Evolutionary conservation across 2,329 filamentous ascomycete genomes (phyloP).

Genomic region (Aspergillus intermedius): DNA sequence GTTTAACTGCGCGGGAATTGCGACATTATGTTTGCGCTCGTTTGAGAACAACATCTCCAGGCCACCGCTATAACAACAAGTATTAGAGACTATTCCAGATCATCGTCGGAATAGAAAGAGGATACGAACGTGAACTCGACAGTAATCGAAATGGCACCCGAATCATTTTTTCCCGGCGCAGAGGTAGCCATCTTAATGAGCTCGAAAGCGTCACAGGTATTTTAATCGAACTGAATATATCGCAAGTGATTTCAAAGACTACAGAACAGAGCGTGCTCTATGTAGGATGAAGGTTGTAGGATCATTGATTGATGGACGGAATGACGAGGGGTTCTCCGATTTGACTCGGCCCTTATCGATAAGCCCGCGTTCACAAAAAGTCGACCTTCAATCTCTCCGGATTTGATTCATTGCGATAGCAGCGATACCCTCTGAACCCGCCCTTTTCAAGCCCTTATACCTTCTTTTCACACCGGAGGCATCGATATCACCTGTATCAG

Average conservation of each 20-base stretch:
- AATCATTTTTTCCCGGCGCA: too few species aligned
- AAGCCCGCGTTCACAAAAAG: slow-evolving; percentile 24
- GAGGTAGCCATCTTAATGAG: too few species aligned
- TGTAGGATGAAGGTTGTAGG: neutral
- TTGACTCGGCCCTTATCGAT: slow-evolving; percentile 30
- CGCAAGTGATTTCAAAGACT: slow-evolving; percentile 3
- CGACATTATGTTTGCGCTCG: slow-evolving; percentile 64
- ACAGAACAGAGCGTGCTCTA: neutral
- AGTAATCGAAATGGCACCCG: slow-evolving; percentile 48
- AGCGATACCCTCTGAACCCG: neutral
- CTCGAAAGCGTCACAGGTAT: too few species aligned
- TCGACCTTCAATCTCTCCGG: neutral
- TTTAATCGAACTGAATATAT: neutral
- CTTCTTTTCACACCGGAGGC: neutral
- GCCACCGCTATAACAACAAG: slow-evolving; percentile 59
- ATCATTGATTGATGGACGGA: slow-evolving; percentile 1
- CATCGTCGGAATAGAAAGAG: neutral
- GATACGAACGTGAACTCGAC: slow-evolving; percentile 65
- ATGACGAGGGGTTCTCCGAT: slow-evolving; percentile 13
- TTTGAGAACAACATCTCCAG: slow-evolving; percentile 91
- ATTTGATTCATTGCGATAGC: neutral
- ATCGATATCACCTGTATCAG: neutral
- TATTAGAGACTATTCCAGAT: neutral
- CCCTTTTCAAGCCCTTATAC: neutral
- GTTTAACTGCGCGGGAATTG: slow-evolving; percentile 58